Base-by-base conservation (phyloP, 2,329 filamentous ascomycete genomes). In the Cladosporium sp. region DNA sequence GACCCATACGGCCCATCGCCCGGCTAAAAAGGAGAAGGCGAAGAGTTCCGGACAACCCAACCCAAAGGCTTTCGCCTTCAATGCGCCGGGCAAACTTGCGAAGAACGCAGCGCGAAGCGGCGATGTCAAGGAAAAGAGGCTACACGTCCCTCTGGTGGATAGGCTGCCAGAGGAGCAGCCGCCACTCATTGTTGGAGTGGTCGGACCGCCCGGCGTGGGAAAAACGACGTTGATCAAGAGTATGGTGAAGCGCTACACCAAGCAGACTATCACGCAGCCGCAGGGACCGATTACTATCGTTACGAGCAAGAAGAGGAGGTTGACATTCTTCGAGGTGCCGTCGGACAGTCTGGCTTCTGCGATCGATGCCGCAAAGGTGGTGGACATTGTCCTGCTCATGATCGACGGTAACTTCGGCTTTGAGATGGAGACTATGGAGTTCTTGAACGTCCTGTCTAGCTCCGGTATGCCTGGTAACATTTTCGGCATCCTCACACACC, bases 351-450 rank as follows among this genome's bases (percentile, higher is more conserved):
- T 99, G 48, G 91, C 95, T 56, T 87, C 88, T 58, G 96, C 97
- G 89, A 91, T 99, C 57, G 93, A 99, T 70, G 80, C 96, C 51
- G 89, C 93, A 53, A 99, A 99, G 72, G 88, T 99, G 38, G 93
- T 95, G 15, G 93, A 99, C 68, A 96, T 99, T 62, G 89, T 97
- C 5, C 78, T 99, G 43, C 80, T 99, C 51, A 93, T 99, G 88
- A 99, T 99, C 61, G 93, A 99, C 66, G 95, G 93, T 50, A 97
- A 97, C 72, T 99, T 88, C 64, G 95, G 93, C 12, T 99, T 99
- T 66, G 93, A 99, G 73, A 99, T 99, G 93, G 93, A 99, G 78
- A 99, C 93, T 0, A 99, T 99, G 93, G 93, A 99, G 71, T 99
- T 99, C 55, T 75, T 99, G 64, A 97, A 96, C 61, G 85, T 96